Base-by-base conservation (phyloP, 768 basidiomycete genomes). In the Favolaschia claudopus region DNA sequence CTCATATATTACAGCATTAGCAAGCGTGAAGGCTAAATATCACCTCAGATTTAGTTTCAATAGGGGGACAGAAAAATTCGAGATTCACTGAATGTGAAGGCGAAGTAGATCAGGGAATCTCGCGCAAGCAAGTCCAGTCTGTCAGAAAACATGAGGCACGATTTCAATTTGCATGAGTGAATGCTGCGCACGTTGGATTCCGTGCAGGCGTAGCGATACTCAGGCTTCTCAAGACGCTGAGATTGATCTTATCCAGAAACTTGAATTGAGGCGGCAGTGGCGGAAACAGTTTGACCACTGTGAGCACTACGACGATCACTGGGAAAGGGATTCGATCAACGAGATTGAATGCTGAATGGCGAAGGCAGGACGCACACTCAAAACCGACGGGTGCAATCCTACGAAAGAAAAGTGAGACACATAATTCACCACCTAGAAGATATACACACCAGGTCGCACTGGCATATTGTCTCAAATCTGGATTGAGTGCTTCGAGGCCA, bases 331-430 rank as follows among this genome's bases (percentile, higher is more conserved):
- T 7, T 25, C 19, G 14, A 32, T 54, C 12, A 55, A 25, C 17
- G 14, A 24, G 7, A 17, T 2, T 24, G 25, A 36, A 13, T 15
- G 40, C 8, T 24, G 24, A 32, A 7, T 31, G 47, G 20, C n/a
- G 25, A 19, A 17, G 20, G 6, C 9, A 46, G 14, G 14, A 48
- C 58, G 55, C 27, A 64, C 63, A 48, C 43, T 64, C 63, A 36
- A 64, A 64, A 20, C 58, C 60, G 3, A 64, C 63, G 4, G 63
- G 63, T 22, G 63, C 63, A 27, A 64, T 60, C 63, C 59, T 59
- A 8, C 13, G 10, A 19, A 19, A 4, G 25, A 33, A 33, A 25
- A 4, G 33, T 42, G 6, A 36, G 17, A 7, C 31, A 9, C 7
- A 8, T 9, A 34, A 46, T 12, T 10, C 8, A 5, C 6, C 5